Percentiles rank a stretch among this genome's conserved stretches.
Evolutionary conservation across 2,329 filamentous ascomycete genomes (phyloP).

Genomic region (Dactylellina sp.): DNA sequence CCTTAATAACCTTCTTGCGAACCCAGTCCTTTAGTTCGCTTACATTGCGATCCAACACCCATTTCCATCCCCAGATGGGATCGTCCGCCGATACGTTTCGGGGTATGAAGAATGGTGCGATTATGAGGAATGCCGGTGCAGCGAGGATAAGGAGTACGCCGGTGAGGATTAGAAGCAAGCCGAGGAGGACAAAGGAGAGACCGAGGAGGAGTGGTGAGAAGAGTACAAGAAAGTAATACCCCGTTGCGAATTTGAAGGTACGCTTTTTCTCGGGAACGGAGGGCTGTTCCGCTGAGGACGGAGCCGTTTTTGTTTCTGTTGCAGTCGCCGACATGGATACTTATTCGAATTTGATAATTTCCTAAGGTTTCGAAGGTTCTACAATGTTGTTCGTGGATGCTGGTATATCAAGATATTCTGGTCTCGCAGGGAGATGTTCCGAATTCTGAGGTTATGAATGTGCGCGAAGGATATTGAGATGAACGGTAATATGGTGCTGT

Average conservation of each 20-base stretch:
- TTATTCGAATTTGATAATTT: not conserved
- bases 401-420: too few relatives aligned
- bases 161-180: constrained; percentile 31
- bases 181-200: constrained; percentile 38
- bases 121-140: constrained; percentile 39
- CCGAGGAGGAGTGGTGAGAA: constrained; percentile 48
- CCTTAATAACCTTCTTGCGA: constrained; percentile 29
- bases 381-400: too few relatives aligned
- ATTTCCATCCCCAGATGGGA: constrained; percentile 52
- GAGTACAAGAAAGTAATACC: constrained; percentile 53
- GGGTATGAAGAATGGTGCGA: constrained; percentile 46
- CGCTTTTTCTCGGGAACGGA: not conserved
- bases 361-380: too few relatives aligned
- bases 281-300: not conserved
- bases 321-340: constrained; percentile 28
- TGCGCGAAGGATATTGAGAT: too few relatives aligned
- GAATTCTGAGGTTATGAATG: too few relatives aligned
- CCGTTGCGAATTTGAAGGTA: constrained; percentile 24
- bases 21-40: constrained; percentile 40
- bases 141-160: constrained; percentile 44
- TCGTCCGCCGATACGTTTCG: constrained; percentile 44
- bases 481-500: too few relatives aligned
- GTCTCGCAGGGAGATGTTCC: too few relatives aligned
- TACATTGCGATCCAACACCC: constrained; percentile 43
- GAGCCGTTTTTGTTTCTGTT: constrained; percentile 19